Percentiles rank a stretch among this genome's conserved stretches.
phyloP scores from a whole-genome alignment of 2,329 filamentous ascomycete species.

The Penicillium rolfsii region DNA sequence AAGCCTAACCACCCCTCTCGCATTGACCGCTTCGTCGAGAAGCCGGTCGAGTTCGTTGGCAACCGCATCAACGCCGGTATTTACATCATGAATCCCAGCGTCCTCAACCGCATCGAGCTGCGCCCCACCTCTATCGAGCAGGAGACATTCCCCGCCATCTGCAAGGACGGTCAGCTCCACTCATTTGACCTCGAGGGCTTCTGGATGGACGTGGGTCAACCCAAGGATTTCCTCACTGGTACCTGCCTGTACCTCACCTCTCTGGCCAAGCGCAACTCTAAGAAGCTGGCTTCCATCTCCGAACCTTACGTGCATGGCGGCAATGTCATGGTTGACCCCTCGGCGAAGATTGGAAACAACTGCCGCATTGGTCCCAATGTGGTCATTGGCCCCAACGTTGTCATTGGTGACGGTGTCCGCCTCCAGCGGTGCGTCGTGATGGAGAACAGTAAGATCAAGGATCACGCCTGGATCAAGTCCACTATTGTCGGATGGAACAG shows the following conservation, averaged over 20 bases:
- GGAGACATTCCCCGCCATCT: conserved; percentile 96
- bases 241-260: conserved; percentile 96
- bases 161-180: conserved; percentile 85
- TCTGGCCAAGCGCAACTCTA: conserved; percentile 84
- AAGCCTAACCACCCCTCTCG: conserved; percentile 86
- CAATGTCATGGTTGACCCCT: conserved; percentile 92
- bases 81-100: conserved; percentile 93
- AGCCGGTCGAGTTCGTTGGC: conserved; percentile 96
- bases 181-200: conserved; percentile 96
- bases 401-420: conserved; percentile 90
- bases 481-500: conserved; percentile 99
- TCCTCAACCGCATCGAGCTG: conserved; percentile 89
- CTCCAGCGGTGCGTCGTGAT: conserved; percentile 92
- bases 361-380: conserved; percentile 98
- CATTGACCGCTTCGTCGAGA: conserved; percentile 99
- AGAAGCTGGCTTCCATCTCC: conserved; percentile 72
- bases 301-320: conserved; percentile 87
- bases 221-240: conserved; percentile 95
- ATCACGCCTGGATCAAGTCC: conserved; percentile 98
- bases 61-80: conserved; percentile 99
- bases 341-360: conserved; percentile 96
- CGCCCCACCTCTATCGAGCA: conserved; percentile 97
- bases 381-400: conserved; percentile 88
- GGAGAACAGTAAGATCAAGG: conserved; percentile 90
- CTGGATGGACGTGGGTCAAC: conserved; percentile 99